These are phyloP conservation scores for Sphaerulina musiva DNA, from an alignment of 2,329 filamentous ascomycete species.

Conservation along the genomic window DNA sequence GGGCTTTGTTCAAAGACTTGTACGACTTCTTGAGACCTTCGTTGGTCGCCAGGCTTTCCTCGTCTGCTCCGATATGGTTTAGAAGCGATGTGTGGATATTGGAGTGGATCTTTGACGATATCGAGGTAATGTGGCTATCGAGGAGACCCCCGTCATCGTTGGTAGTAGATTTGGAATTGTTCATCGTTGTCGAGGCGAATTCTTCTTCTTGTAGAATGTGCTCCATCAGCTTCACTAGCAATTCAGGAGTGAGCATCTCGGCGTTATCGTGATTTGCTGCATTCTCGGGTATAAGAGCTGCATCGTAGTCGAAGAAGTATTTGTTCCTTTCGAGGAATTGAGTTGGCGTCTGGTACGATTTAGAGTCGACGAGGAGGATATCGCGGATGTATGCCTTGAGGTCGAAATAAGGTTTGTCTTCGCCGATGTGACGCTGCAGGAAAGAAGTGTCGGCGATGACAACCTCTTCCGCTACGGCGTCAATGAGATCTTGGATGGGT, in stretches of 20 bases:
- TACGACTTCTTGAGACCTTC: conserved; percentile 10
- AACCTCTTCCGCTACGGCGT: conserved; percentile 25
- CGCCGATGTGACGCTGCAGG: neutral
- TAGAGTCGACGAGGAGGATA: conserved; percentile 50
- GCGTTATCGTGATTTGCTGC: conserved; percentile 9
- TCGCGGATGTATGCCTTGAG: conserved; percentile 45
- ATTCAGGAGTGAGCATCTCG: neutral
- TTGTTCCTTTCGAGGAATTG: conserved; percentile 52
- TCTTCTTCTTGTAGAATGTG: neutral
- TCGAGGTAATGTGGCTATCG: neutral
- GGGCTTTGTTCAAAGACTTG: conserved; percentile 29
- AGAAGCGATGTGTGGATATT: neutral
- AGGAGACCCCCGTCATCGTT: neutral
- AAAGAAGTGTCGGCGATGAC: conserved; percentile 13
- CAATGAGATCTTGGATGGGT: conserved; percentile 34
- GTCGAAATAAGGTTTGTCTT: neutral
- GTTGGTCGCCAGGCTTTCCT: conserved; percentile 1
- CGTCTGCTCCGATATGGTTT: neutral
- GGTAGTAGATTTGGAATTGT: too few species aligned
- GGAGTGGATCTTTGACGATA: neutral
- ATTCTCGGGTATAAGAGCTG: conserved; percentile 11
- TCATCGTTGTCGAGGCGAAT: too few species aligned
- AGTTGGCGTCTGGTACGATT: conserved; percentile 51
- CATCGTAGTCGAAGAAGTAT: conserved; percentile 49
- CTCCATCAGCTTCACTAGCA: neutral